These are phyloP conservation scores for Fusarium illudens DNA, from an alignment of 2,329 filamentous ascomycete species.

Conservation along the genomic window DNA sequence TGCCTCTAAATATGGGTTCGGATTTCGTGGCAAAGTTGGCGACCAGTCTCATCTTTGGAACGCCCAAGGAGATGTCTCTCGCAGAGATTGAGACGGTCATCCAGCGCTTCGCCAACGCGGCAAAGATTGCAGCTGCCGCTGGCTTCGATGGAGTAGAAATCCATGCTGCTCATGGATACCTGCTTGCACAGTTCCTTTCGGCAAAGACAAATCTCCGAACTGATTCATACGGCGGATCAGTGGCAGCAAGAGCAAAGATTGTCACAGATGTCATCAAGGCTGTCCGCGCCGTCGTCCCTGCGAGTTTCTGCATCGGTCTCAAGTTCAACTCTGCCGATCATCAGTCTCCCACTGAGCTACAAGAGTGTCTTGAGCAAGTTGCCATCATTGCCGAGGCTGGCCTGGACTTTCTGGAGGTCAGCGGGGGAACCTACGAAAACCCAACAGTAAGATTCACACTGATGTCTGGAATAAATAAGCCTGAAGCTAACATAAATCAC, in stretches of 20 bases:
- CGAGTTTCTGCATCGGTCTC: slow-evolving; percentile 59
- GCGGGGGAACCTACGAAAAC: slow-evolving; percentile 68
- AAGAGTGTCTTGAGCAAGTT: slow-evolving; percentile 67
- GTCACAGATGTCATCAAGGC: slow-evolving; percentile 60
- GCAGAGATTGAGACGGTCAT: slow-evolving; percentile 64
- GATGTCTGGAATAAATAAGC: not conserved
- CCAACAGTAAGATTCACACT: slow-evolving; percentile 50
- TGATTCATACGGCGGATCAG: slow-evolving; percentile 64
- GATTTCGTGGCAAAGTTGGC: slow-evolving; percentile 47
- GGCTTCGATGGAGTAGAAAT: slow-evolving; percentile 58
- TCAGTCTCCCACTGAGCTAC: slow-evolving; percentile 52
- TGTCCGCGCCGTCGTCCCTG: slow-evolving; percentile 49
- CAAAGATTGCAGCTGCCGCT: slow-evolving; percentile 56
- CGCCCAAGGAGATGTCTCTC: slow-evolving; percentile 63
- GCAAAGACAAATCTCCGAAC: slow-evolving; percentile 59
- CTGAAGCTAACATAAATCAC: not conserved
- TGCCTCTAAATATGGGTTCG: slow-evolving; percentile 53
- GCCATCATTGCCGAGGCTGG: slow-evolving; percentile 56
- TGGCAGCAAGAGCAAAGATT: slow-evolving; percentile 58
- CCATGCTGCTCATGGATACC: slow-evolving; percentile 64
- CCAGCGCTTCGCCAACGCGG: slow-evolving; percentile 60
- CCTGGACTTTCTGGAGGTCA: slow-evolving; percentile 75
- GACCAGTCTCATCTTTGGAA: slow-evolving; percentile 55
- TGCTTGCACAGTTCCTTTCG: slow-evolving; percentile 65
- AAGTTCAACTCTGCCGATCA: slow-evolving; percentile 68